Evolutionary conservation across 225 moss, liverwort and hornwort genomes (phyloP), one percentile per base, ranked within the genome.

Genomic region (Polytrichum formosum): DNA sequence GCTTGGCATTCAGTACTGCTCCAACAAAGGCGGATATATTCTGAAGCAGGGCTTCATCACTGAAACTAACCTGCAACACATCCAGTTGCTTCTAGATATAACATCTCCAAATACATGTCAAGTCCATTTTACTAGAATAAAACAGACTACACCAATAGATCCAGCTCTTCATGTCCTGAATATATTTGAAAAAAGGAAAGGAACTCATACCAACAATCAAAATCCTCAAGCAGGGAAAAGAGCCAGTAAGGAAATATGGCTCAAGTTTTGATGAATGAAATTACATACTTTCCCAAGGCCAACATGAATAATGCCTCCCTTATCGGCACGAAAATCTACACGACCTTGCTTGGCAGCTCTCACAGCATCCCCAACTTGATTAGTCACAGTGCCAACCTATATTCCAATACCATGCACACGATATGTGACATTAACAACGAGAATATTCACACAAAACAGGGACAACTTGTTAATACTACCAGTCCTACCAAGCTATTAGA

Each of bases 381-480:
- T 87, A 13, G 98, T 98, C 69, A 98, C 98, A 18, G 92, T 92
- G 70, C 98, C 98, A 55, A 98, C 92, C 94, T 96, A 86, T 63
- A 60, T 31, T 19, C 46, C 31, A 67, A 56, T 26, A 18, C 28
- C 33, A 59, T 46, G 46, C 13, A 13, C 46, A 46, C 3, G 13
- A 46, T 46, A 46, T 13, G 46, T 46, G 46, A 13, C 46, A 46
- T 46, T 46, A 46, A 46, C 46, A 46, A 46, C 46, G 13, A 46
- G 46, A 13, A 46, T 46, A 13, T 46, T 46, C 13, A 13, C 13
- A 46, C 46, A 46, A 46, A 46, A 13, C 13, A 35, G 35, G 35
- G 35, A 9, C 61, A 62, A 23, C 21, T 18, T 63, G 13, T 63
- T 63, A 10, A 25, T 26, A 26, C 26, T 13, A 63, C 46, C 46